Evolutionary conservation across 1,284 basidiomycete genomes (phyloP).

Genomic region (Agaricales sp.): DNA sequence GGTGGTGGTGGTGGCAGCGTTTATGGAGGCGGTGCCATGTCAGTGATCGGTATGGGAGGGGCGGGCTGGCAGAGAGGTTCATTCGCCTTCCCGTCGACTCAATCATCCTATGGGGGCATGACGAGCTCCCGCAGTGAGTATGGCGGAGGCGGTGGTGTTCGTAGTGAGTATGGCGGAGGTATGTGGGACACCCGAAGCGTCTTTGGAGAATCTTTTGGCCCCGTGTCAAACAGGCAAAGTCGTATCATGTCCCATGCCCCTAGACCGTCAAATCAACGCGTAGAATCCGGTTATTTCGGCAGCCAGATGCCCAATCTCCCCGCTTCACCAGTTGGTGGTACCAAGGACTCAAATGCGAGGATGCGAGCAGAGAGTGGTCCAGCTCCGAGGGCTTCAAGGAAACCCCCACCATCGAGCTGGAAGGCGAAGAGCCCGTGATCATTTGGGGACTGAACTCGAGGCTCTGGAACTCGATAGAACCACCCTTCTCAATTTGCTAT

Average conservation of each 20-base stretch:
- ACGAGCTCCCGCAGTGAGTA: constrained; percentile 45
- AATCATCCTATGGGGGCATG: constrained; percentile 25
- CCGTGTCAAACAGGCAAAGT: constrained; percentile 20
- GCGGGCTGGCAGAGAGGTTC: constrained; percentile 20
- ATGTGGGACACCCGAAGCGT: constrained; percentile 56
- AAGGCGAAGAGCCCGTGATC: constrained; percentile 17
- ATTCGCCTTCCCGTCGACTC: constrained; percentile 14
- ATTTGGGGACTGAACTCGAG: too few species aligned
- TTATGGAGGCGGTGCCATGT: constrained; percentile 14
- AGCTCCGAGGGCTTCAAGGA: constrained; percentile 18
- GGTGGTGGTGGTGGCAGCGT: constrained; percentile 17
- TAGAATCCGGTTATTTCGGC: constrained; percentile 10
- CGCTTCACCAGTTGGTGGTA: background rate
- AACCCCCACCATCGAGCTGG: constrained; percentile 55
- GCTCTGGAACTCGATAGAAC: too few species aligned
- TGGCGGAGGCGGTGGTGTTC: constrained; percentile 32
- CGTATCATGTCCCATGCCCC: constrained; percentile 15
- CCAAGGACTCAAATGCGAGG: constrained; percentile 13
- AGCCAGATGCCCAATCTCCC: background rate
- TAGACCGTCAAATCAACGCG: constrained; percentile 10
- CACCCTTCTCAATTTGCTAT: too few species aligned
- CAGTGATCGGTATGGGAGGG: constrained; percentile 26
- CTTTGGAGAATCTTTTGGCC: constrained; percentile 56
- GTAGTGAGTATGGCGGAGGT: constrained; percentile 39
- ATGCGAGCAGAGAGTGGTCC: constrained; percentile 48